Evolutionary conservation across 1,284 basidiomycete genomes (phyloP), one percentile per base, ranked within the genome.

Genomic region (Termitomyces sp.): DNA sequence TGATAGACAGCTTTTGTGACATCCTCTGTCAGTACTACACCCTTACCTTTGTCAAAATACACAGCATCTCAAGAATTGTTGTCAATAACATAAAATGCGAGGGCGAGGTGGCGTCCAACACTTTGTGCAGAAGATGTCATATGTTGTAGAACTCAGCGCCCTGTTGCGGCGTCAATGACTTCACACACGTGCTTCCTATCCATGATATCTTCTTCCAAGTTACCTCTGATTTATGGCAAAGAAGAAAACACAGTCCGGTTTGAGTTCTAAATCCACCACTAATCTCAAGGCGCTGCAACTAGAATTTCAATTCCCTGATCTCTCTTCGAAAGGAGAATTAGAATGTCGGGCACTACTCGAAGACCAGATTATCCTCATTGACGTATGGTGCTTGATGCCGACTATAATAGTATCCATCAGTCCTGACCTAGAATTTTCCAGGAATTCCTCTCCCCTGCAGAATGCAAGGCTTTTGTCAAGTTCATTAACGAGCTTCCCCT

Each of bases 401-500:
- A 34, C n/a, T 5, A 21, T 30, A 17, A 4, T 5, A 41, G 2
- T 39, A 6, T 5, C 5, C 33, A 10, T 15, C 8, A 33, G 15
- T 51, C 31, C 31, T 50, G 38, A 28, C 17, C 34, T 10, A 10
- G 3, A 19, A 3, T 13, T 34, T 13, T 13, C 53, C 28, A 87
- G 84, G 72, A 81, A 49, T 70, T 86, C 41, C 69, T 88, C 39
- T 77, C 81, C 52, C 66, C 75, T 1, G 74, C 75, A 49, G 86
- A 89, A 68, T 89, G 86, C 70, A 83, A 80, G 62, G 61, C 70
- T 4, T 84, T 82, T 58, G 73, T 81, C n/a, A 77, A 77, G 57
- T 84, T 88, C 68, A 82, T 88, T 44, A 79, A 84, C 46, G 67
- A 62, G n/a, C 73, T 87, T 13, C 81, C 83, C 21, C 70, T 92